Evolutionary conservation across 768 basidiomycete genomes (phyloP).

Genomic region (Suillus lakei): DNA sequence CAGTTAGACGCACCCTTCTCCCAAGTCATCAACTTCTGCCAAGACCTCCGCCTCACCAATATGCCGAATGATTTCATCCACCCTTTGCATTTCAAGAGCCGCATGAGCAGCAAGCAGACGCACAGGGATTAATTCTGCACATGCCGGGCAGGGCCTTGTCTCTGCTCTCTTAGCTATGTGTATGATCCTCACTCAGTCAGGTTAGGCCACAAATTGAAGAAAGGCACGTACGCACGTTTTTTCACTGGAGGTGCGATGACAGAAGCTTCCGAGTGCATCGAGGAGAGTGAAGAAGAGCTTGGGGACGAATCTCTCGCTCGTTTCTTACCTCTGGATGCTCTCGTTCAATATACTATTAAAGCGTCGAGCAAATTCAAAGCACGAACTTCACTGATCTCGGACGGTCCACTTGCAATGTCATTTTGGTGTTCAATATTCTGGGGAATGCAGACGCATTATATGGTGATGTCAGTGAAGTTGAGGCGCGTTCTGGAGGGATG

Average conservation of each 20-base stretch:
- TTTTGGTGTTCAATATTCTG: neutral
- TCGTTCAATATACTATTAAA: slow-evolving; percentile 3
- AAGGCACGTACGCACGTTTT: slow-evolving; percentile 47
- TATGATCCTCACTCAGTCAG: slow-evolving; percentile 1
- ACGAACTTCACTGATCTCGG: slow-evolving; percentile 6
- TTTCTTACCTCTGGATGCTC: slow-evolving; percentile 51
- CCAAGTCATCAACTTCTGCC: slow-evolving; percentile 50
- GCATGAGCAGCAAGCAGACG: slow-evolving; percentile 71
- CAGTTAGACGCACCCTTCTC: slow-evolving; percentile 53
- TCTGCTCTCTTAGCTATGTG: slow-evolving; percentile 70
- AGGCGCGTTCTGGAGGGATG: neutral
- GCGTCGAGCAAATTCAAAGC: neutral
- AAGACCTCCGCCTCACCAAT: slow-evolving; percentile 66
- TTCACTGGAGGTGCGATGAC: slow-evolving; percentile 41
- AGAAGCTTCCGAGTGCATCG: slow-evolving; percentile 32
- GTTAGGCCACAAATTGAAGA: neutral
- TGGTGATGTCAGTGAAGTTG: neutral
- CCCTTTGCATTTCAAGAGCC: slow-evolving; percentile 67
- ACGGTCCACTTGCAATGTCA: neutral
- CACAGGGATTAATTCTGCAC: slow-evolving; percentile 71
- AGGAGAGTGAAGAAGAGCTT: slow-evolving; percentile 41
- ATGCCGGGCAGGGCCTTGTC: slow-evolving; percentile 76
- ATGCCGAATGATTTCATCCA: slow-evolving; percentile 67
- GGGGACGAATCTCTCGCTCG: slow-evolving; percentile 40
- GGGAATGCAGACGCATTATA: neutral